phyloP scores from a whole-genome alignment of 139 green algal species.

The Haematococcus sp. region DNA sequence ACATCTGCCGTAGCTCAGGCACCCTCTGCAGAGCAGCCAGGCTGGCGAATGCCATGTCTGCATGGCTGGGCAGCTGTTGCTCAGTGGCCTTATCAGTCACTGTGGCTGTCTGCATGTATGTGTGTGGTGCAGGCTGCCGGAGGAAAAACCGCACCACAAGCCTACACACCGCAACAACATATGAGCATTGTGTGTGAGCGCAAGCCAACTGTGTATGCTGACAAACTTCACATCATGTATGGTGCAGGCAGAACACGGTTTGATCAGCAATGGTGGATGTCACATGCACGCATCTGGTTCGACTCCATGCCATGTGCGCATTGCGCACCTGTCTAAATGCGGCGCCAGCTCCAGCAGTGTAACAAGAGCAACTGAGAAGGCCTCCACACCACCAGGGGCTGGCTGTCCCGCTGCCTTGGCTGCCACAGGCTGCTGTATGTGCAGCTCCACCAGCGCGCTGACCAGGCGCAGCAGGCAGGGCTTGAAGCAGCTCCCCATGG shows the following conservation, averaged over 20 bases:
- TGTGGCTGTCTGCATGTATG: conserved; percentile 17
- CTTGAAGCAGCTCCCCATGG: conserved; percentile 13
- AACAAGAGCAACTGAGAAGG: conserved; percentile 36
- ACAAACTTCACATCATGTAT: neutral
- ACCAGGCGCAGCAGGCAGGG: conserved; percentile 23
- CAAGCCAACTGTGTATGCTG: too few relatives aligned
- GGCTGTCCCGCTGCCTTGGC: conserved; percentile 4
- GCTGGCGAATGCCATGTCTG: conserved; percentile 40
- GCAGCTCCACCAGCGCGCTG: conserved; percentile 12
- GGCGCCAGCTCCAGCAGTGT: conserved; percentile 45
- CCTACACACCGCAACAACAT: neutral
- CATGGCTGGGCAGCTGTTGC: conserved; percentile 4
- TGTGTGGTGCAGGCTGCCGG: conserved; percentile 18
- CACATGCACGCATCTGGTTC: neutral
- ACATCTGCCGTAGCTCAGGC: conserved; percentile 35
- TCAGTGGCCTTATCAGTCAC: neutral
- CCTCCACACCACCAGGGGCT: neutral
- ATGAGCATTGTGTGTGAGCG: neutral
- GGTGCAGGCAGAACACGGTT: neutral
- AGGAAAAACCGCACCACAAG: conserved; percentile 39
- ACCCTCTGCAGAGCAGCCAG: conserved; percentile 55
- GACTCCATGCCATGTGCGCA: neutral
- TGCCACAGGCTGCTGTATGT: neutral
- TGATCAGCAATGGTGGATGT: neutral
- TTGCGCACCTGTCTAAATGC: conserved; percentile 39